These are phyloP conservation scores for Penicillium ucsense DNA, from an alignment of 495 filamentous ascomycete genomes.

Conservation along the genomic window DNA sequence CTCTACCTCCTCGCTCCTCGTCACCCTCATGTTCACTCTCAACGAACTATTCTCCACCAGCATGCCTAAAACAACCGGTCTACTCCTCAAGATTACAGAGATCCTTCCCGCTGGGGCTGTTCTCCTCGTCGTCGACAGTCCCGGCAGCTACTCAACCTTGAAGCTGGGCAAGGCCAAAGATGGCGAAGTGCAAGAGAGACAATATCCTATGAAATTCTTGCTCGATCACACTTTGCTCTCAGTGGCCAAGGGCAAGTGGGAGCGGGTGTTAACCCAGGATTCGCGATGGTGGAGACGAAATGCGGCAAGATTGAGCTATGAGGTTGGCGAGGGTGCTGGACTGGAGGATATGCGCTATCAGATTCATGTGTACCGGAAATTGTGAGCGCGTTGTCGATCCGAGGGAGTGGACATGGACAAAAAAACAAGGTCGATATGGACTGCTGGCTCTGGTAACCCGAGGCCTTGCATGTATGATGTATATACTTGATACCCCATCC, in stretches of 20 bases:
- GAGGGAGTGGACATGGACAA: background rate
- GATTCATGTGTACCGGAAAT: conserved; percentile 62
- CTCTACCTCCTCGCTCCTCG: conserved; percentile 34
- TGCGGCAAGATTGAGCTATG: conserved; percentile 57
- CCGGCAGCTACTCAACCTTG: conserved; percentile 81
- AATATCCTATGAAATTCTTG: conserved; percentile 90
- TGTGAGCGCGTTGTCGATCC: conserved; percentile 6
- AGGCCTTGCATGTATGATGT: no score
- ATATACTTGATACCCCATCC: no score
- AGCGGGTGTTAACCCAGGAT: conserved; percentile 60
- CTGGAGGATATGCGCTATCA: conserved; percentile 95
- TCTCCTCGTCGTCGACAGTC: conserved; percentile 83
- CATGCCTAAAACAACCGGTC: conserved; percentile 58
- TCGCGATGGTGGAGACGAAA: conserved; percentile 75
- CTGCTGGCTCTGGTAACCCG: no score
- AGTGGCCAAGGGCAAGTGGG: conserved; percentile 49
- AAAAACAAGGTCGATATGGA: background rate
- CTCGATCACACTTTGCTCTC: conserved; percentile 71
- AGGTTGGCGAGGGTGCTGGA: conserved; percentile 48
- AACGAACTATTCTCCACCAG: conserved; percentile 87
- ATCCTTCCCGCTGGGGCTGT: conserved; percentile 47
- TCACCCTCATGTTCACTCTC: conserved; percentile 90
- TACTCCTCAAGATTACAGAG: conserved; percentile 58
- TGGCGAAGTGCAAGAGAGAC: conserved; percentile 41
- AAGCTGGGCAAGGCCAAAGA: conserved; percentile 40